Evolutionary conservation across 2,329 filamentous ascomycete genomes (phyloP).

Genomic region (Aspergillus sergii): DNA sequence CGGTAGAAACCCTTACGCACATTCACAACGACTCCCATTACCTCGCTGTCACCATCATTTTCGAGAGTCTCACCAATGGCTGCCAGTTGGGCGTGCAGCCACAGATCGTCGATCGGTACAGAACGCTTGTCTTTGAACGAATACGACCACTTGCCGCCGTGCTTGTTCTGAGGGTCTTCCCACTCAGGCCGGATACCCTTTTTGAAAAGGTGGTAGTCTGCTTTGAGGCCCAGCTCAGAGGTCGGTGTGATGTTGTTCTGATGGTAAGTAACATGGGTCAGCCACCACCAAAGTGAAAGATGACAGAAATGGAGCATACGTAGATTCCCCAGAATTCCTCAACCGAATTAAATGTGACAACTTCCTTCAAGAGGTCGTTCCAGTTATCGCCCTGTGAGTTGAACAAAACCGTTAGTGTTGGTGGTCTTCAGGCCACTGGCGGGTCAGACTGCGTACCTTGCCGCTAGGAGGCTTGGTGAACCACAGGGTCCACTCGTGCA

Average conservation of each 20-base stretch:
- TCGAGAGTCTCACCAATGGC: conserved; percentile 98
- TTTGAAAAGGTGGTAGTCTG: conserved; percentile 99
- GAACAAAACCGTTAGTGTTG: conserved; percentile 12
- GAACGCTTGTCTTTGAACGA: conserved; percentile 94
- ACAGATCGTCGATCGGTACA: conserved; percentile 90
- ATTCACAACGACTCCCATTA: conserved; percentile 99
- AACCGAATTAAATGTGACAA: conserved; percentile 97
- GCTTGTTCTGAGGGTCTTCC: conserved; percentile 98
- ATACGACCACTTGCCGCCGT: conserved; percentile 98
- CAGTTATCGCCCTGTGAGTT: conserved; percentile 83
- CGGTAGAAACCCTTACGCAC: conserved; percentile 98
- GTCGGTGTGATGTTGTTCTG: conserved; percentile 98
- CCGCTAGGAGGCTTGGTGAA: conserved; percentile 97
- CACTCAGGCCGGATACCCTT: conserved; percentile 94
- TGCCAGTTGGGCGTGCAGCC: conserved; percentile 95
- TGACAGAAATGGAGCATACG: conserved; percentile 60
- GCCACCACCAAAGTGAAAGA: conserved; percentile 10
- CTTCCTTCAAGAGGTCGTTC: conserved; percentile 97
- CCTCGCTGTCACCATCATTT: conserved; percentile 87
- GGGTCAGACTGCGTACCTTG: conserved; percentile 65
- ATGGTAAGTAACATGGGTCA: conserved; percentile 3
- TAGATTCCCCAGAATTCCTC: conserved; percentile 99
- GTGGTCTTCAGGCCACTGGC: background rate
- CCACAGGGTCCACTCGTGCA: conserved; percentile 98
- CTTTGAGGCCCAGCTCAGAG: conserved; percentile 94